Conservation (phyloP, 768 basidiomycete genomes). For the Podaxis sp. region DNA sequence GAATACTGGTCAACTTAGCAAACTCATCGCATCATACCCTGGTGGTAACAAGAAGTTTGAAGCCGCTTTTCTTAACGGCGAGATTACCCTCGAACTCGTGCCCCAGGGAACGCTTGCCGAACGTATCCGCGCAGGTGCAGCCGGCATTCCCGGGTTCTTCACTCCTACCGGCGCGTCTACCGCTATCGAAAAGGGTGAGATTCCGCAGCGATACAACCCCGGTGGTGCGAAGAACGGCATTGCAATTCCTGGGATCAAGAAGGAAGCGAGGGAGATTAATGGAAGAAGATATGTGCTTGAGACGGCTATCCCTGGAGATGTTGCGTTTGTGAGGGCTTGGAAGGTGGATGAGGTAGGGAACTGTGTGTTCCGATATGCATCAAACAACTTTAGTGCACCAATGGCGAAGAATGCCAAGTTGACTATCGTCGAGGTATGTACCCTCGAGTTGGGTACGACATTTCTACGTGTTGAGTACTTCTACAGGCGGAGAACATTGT, state of each 20-base stretch:
- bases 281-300: constrained; percentile 85
- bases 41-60: constrained; percentile 93
- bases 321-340: constrained; percentile 88
- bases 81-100: constrained; percentile 83
- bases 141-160: constrained; percentile 92
- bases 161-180: constrained; percentile 89
- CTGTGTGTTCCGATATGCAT: constrained; percentile 86
- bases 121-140: constrained; percentile 83
- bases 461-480: background rate
- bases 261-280: constrained; percentile 74
- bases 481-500: constrained; percentile 85
- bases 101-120: constrained; percentile 92
- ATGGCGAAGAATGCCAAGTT: constrained; percentile 91
- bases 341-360: constrained; percentile 92
- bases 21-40: constrained; percentile 87
- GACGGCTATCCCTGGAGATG: constrained; percentile 73
- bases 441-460: background rate
- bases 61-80: constrained; percentile 72
- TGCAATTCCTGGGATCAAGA: constrained; percentile 67
- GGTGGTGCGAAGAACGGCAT: constrained; percentile 74
- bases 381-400: constrained; percentile 82
- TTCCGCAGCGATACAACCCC: constrained; percentile 76
- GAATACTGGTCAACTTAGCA: constrained; percentile 71
- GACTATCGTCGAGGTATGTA: constrained; percentile 83
- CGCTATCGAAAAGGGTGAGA: constrained; percentile 75